These are phyloP conservation scores for Hericium rajendrae DNA, from an alignment of 768 basidiomycete species.

Conservation along the genomic window DNA sequence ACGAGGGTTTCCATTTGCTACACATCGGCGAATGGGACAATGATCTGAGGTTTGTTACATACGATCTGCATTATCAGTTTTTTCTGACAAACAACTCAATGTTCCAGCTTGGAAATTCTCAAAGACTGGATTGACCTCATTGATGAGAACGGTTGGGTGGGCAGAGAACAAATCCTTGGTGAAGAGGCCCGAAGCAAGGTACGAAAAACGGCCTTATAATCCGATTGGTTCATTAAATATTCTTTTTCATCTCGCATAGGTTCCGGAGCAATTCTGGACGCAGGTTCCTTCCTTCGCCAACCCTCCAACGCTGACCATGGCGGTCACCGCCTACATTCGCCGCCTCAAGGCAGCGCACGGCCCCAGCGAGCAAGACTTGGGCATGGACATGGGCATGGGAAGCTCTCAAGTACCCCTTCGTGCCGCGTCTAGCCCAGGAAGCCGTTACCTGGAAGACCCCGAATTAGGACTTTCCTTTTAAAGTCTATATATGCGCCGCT, in stretches of 20 bases:
- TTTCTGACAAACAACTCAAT: not conserved
- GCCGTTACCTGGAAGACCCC: conserved; percentile 45
- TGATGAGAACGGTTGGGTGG: conserved; percentile 94
- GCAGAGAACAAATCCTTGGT: conserved; percentile 90
- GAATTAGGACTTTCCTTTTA: conserved; percentile 59
- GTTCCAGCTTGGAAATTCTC: conserved; percentile 71
- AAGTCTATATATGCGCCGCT: conserved; percentile 74
- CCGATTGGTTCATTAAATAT: not conserved
- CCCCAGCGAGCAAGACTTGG: conserved; percentile 52
- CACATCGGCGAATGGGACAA: conserved; percentile 93
- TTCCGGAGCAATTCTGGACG: conserved; percentile 82
- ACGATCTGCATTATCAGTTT: not conserved
- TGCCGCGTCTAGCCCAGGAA: conserved; percentile 7
- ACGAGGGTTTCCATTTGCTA: conserved; percentile 92
- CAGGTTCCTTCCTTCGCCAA: conserved; percentile 94
- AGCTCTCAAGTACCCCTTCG: conserved; percentile 43
- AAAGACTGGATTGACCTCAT: conserved; percentile 85
- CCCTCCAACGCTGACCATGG: conserved; percentile 91
- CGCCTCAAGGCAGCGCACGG: conserved; percentile 46
- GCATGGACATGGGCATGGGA: conserved; percentile 49
- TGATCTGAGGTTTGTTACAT: conserved; percentile 52
- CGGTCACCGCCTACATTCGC: conserved; percentile 80
- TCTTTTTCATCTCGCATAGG: conserved; percentile 30
- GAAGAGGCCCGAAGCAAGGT: conserved; percentile 95
- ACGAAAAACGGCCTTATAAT: not conserved